Percentiles rank a stretch among this genome's conserved stretches.
phyloP scores from a whole-genome alignment of 2,329 filamentous ascomycete species.

The Ophiostoma piceae region DNA sequence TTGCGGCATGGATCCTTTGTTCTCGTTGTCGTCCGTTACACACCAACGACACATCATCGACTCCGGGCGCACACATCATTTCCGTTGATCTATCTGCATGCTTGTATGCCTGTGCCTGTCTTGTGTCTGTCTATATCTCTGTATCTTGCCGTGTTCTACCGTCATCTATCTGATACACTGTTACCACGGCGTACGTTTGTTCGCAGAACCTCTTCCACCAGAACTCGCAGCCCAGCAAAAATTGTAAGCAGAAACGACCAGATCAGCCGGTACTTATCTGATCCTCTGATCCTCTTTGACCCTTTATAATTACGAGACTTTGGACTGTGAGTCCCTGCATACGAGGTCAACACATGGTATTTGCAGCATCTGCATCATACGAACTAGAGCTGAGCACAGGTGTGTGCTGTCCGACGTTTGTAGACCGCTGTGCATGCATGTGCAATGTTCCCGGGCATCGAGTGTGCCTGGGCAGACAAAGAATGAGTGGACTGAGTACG shows the following conservation, averaged over 20 bases:
- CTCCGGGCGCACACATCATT: constrained; percentile 5
- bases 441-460: background rate
- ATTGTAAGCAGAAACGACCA: background rate
- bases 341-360: background rate
- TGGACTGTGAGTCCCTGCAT: background rate
- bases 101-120: background rate
- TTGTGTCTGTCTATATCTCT: background rate
- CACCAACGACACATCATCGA: background rate
- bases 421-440: background rate
- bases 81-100: background rate
- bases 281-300: background rate
- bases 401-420: background rate
- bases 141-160: background rate
- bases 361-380: background rate
- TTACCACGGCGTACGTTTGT: background rate
- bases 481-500: background rate
- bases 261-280: background rate
- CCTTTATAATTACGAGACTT: background rate
- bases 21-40: background rate
- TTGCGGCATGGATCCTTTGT: background rate
- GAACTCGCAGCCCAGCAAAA: background rate
- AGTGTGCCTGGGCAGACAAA: background rate
- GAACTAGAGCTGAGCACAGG: background rate
- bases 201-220: background rate
- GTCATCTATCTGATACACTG: background rate